phyloP scores from a whole-genome alignment of 164 flowering plant genomes.

The Taxillus chinensis region DNA sequence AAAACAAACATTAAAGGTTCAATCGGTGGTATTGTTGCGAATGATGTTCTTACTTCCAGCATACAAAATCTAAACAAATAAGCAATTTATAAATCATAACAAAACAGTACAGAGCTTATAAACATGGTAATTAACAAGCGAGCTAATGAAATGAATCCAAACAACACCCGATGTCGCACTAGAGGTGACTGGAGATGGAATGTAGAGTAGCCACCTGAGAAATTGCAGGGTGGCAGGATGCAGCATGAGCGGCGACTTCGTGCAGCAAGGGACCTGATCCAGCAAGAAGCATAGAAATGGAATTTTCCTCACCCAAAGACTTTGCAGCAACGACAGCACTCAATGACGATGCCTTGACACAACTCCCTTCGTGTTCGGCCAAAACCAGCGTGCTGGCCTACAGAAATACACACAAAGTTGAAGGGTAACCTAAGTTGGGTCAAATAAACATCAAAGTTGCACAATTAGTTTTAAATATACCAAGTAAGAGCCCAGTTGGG shows the following conservation, averaged over 20 bases:
- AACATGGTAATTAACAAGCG: too few species aligned
- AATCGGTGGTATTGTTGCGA: neutral
- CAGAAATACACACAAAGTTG: neutral
- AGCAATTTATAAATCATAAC: neutral
- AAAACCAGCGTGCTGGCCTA: conserved; percentile 71
- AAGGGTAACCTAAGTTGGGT: too few species aligned
- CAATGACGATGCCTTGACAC: conserved; percentile 41
- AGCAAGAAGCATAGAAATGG: conserved; percentile 65
- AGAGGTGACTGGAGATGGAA: too few species aligned
- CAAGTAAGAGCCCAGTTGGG: too few species aligned
- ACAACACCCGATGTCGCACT: too few species aligned
- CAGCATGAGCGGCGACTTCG: conserved; percentile 75
- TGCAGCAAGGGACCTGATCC: conserved; percentile 77
- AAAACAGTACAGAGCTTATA: too few species aligned
- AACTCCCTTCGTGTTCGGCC: conserved; percentile 75
- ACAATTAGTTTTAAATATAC: too few species aligned
- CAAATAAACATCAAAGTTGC: too few species aligned
- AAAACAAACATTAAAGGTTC: conserved; percentile 1
- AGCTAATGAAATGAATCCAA: too few species aligned
- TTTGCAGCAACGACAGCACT: conserved; percentile 81
- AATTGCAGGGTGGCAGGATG: conserved; percentile 59
- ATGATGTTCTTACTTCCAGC: too few species aligned
- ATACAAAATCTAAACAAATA: too few species aligned
- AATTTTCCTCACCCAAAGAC: conserved; percentile 35
- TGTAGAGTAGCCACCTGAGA: conserved; percentile 43